These are phyloP conservation scores for Candolleomyces eurysporus DNA, from an alignment of 768 basidiomycete species.

Conservation along the genomic window DNA sequence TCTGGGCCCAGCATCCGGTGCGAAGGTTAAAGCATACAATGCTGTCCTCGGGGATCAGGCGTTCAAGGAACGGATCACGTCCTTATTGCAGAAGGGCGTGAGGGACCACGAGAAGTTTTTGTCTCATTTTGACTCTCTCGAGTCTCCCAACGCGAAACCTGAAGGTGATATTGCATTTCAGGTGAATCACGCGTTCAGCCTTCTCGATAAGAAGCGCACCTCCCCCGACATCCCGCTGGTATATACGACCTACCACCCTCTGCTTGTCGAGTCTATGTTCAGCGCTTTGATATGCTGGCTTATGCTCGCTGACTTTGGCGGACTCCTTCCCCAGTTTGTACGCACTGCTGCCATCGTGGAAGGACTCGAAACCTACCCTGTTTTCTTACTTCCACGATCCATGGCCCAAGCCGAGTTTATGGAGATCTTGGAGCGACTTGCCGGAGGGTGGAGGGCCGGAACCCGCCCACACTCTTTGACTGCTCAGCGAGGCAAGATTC, in stretches of 20 bases:
- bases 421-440: conserved; percentile 80
- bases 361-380: conserved; percentile 83
- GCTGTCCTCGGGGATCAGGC: conserved; percentile 48
- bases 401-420: conserved; percentile 91
- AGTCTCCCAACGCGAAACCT: conserved; percentile 33
- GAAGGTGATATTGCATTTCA: conserved; percentile 49
- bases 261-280: conserved; percentile 86
- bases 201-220: conserved; percentile 63
- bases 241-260: conserved; percentile 88
- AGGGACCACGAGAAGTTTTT: conserved; percentile 87
- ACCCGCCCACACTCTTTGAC: conserved; percentile 54
- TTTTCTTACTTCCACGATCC: conserved; percentile 83
- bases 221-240: conserved; percentile 48
- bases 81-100: conserved; percentile 68
- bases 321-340: conserved; percentile 61
- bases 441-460: conserved; percentile 71
- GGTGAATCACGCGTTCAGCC: conserved; percentile 60
- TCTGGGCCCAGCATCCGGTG: conserved; percentile 54
- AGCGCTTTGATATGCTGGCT: conserved; percentile 72
- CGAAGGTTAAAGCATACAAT: conserved; percentile 66
- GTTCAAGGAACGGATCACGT: conserved; percentile 60
- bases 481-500: conserved; percentile 34
- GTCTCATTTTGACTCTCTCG: conserved; percentile 76
- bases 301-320: conserved; percentile 73
- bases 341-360: conserved; percentile 70